These are phyloP conservation scores for Leavenworthia alabamica DNA, from an alignment of 345 rosid genomes.

Conservation along the genomic window DNA sequence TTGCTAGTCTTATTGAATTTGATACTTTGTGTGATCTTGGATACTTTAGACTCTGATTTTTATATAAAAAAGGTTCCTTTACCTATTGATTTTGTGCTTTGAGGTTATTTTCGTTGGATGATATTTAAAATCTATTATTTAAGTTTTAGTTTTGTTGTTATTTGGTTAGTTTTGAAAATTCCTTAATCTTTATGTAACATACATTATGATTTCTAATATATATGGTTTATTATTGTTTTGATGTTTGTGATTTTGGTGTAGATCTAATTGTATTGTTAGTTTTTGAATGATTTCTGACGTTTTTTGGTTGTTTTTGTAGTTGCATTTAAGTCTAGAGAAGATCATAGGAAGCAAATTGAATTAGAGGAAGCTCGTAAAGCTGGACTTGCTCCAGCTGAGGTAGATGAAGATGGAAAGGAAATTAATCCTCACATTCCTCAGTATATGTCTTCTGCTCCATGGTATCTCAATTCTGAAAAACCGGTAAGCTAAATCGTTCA, in stretches of 20 bases:
- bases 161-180: not conserved
- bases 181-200: not conserved
- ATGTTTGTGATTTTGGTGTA: not conserved
- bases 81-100: not conserved
- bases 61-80: not conserved
- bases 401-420: conserved; percentile 72
- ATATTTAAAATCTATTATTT: not conserved
- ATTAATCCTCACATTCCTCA: conserved; percentile 74
- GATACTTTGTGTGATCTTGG: not conserved
- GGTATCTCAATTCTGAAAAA: conserved; percentile 67
- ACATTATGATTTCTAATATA: not conserved
- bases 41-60: not conserved
- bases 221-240: not conserved
- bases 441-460: conserved; percentile 72
- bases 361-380: conserved; percentile 67
- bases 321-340: conserved; percentile 63
- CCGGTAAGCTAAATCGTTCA: conserved; percentile 31
- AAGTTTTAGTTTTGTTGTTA: not conserved
- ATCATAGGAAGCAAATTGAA: conserved; percentile 54
- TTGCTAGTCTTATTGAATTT: not conserved
- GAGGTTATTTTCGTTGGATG: not conserved
- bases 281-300: conserved; percentile 56
- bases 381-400: conserved; percentile 72
- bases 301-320: conserved; percentile 50
- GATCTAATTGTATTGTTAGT: conserved; percentile 10